Evolutionary conservation across 768 basidiomycete genomes (phyloP), one percentile per base, ranked within the genome.

Genomic region (Phanerochaete carnosa): DNA sequence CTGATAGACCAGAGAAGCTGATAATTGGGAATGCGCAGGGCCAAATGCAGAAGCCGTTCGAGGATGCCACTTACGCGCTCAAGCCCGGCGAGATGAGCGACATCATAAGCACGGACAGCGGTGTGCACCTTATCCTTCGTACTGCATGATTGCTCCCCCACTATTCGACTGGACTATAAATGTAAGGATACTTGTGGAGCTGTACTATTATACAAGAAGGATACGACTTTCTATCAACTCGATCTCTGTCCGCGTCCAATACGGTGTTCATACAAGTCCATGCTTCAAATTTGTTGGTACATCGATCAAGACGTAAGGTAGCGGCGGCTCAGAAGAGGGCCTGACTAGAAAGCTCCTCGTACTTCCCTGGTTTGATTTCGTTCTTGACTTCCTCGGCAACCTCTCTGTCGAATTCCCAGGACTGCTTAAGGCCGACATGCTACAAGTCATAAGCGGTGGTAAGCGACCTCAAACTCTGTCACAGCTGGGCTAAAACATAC

Each of bases 11-110:
- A 28, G 2, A 22, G 50, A 28, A 22, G 8, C 32, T 22, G 30
- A 32, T 4, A 1, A 23, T 4, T 5, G 2, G 58, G 39, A 43
- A 43, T 19, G 39, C 19, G 22, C 47, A 71, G 70, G 90, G 89
- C 0, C 89, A 92, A 77, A 99, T 99, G 97, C 97, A 99, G 76
- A 94, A 92, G 75, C 88, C 94, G 35, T 99, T 99, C 69, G 95
- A 98, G 75, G 94, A 95, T 30, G 90, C 92, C 32, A 78, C 92
- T 12, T 95, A 82, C 73, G 83, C 75, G 2, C 79, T 95, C 63
- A 70, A 85, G 51, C 82, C 89, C 23, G 91, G 87, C 8, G 74
- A 90, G 75, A 87, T 95, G 70, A 93, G 91, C 73, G 88, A 85
- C 29, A 76, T 94, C 49, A 84, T 98, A 69, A 85, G 83, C 67